These are phyloP conservation scores for Iberis pinnata DNA, from an alignment of 345 rosid species.

Conservation along the genomic window DNA sequence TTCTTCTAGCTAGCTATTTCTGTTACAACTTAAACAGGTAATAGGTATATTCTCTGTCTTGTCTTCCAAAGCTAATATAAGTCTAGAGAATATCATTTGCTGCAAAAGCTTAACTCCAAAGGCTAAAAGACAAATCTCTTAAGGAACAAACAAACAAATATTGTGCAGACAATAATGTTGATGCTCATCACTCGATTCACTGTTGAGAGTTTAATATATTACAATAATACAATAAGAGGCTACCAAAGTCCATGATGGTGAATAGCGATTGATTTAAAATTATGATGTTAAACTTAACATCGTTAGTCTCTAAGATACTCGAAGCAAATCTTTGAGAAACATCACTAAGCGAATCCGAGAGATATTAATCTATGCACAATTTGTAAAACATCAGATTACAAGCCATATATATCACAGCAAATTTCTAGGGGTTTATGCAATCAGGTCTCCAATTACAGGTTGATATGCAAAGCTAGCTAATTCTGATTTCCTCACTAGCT, in stretches of 20 bases:
- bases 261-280: neutral
- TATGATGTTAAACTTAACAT: neutral
- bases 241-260: neutral
- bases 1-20: slow-evolving; percentile 7
- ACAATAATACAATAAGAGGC: slow-evolving; percentile 8
- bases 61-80: slow-evolving; percentile 16
- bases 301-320: neutral
- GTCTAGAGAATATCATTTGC: slow-evolving; percentile 13
- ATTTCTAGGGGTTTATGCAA: slow-evolving; percentile 13
- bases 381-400: slow-evolving; percentile 17
- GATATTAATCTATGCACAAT: slow-evolving; percentile 18
- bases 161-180: slow-evolving; percentile 5
- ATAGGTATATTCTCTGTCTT: slow-evolving; percentile 15
- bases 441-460: neutral
- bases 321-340: neutral
- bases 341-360: neutral
- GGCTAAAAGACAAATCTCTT: slow-evolving; percentile 7
- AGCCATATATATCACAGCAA: slow-evolving; percentile 20
- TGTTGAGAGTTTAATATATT: too few species aligned
- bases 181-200: too few species aligned
- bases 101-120: neutral
- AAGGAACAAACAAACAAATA: slow-evolving; percentile 7
- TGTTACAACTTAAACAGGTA: too few species aligned
- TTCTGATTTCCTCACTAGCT: slow-evolving; percentile 36
- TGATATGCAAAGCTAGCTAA: slow-evolving; percentile 11